phyloP scores from a whole-genome alignment of 345 rosid species.

The Linum trigynum region DNA sequence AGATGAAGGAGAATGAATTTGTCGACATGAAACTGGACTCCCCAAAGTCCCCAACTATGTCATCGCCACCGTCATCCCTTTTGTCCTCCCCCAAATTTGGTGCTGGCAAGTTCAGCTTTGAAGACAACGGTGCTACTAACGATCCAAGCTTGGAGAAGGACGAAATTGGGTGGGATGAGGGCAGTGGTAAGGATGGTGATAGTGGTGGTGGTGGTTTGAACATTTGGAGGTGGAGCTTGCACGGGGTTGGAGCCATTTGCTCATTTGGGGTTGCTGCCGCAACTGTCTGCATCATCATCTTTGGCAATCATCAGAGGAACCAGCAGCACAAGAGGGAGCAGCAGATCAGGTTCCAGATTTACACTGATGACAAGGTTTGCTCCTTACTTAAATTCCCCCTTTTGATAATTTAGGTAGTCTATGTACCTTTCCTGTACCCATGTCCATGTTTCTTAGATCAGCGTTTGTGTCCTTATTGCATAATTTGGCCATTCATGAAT shows the following conservation, averaged over 20 bases:
- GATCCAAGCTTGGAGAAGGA: neutral
- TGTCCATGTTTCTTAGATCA: no score
- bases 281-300: slow-evolving; percentile 52
- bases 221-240: slow-evolving; percentile 71
- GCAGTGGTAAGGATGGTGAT: slow-evolving; percentile 18
- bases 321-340: slow-evolving; percentile 32
- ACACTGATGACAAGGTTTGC: slow-evolving; percentile 65
- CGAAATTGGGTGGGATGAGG: neutral
- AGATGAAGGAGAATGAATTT: slow-evolving; percentile 68
- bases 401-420: no score
- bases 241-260: slow-evolving; percentile 82
- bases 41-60: slow-evolving; percentile 39
- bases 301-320: slow-evolving; percentile 51
- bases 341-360: slow-evolving; percentile 55
- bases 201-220: slow-evolving; percentile 30
- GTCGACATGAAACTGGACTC: slow-evolving; percentile 93
- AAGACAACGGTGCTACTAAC: slow-evolving; percentile 14
- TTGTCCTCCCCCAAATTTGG: slow-evolving; percentile 30
- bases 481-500: no score
- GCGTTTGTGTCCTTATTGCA: no score
- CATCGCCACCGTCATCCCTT: slow-evolving; percentile 3
- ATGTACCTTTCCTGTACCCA: no score
- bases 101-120: slow-evolving; percentile 30
- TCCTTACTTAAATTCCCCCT: neutral
- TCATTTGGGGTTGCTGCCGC: slow-evolving; percentile 94